Percentiles rank a stretch among this genome's conserved stretches.
phyloP scores from a whole-genome alignment of 2,329 filamentous ascomycete species.

The Hypocrella siamensis region DNA sequence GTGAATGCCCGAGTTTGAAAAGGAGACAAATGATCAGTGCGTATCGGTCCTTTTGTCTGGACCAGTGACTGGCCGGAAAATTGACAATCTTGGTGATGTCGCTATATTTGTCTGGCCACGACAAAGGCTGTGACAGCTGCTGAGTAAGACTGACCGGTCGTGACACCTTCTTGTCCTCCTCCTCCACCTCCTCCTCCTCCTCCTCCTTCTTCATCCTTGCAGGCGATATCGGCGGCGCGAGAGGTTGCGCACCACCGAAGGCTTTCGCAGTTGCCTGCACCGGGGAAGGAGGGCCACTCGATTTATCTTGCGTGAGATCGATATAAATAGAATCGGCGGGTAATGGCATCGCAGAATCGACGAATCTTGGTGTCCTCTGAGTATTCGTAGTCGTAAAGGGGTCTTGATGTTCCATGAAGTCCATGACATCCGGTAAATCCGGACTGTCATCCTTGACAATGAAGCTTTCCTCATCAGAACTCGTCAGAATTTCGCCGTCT shows the following conservation, averaged over 20 bases:
- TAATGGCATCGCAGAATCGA: too few species aligned
- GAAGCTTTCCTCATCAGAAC: constrained; percentile 33
- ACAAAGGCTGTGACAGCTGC: constrained; percentile 1
- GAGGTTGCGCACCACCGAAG: background rate
- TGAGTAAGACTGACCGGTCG: background rate
- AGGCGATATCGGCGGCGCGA: background rate
- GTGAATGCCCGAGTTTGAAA: constrained; percentile 13
- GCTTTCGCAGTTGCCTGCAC: background rate
- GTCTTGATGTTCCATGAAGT: background rate
- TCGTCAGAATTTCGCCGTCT: constrained; percentile 28
- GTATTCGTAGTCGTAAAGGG: background rate
- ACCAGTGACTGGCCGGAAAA: constrained; percentile 9
- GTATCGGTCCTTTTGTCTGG: constrained; percentile 12
- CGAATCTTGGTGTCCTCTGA: constrained; percentile 1
- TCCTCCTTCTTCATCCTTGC: background rate
- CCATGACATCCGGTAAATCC: background rate
- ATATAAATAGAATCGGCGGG: constrained; percentile 10
- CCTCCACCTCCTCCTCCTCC: background rate
- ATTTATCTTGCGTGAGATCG: constrained; percentile 14
- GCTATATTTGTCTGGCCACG: constrained; percentile 2
- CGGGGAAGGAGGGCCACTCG: constrained; percentile 5
- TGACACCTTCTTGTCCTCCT: background rate
- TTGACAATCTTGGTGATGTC: constrained; percentile 8
- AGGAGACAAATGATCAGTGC: constrained; percentile 14
- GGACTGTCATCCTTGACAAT: constrained; percentile 19